Conservation (phyloP, 2,329 filamentous ascomycete genomes). For the Xylariales sp. region DNA sequence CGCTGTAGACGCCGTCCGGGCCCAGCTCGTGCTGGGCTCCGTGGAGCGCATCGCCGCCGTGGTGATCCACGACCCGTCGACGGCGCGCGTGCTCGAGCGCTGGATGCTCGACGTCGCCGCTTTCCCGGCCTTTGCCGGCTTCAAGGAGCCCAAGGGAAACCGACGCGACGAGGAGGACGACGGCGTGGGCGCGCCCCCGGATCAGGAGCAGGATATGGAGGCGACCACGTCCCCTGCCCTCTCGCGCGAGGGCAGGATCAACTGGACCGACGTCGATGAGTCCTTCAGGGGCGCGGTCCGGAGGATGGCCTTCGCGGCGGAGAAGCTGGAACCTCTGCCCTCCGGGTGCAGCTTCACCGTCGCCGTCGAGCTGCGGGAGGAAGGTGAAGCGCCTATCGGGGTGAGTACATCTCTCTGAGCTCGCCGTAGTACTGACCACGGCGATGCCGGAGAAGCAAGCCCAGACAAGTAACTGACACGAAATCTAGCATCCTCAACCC, state of each 20-base stretch:
- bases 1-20: constrained; percentile 67
- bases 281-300: constrained; percentile 65
- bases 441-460: neutral
- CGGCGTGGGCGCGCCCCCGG: constrained; percentile 1
- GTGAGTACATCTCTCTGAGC: constrained; percentile 32
- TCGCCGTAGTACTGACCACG: neutral
- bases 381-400: constrained; percentile 52
- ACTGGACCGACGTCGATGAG: constrained; percentile 63
- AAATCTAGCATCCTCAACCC: constrained; percentile 48
- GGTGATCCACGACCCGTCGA: constrained; percentile 34
- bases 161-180: constrained; percentile 21
- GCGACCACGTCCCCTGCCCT: constrained; percentile 7
- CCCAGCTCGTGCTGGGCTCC: constrained; percentile 59
- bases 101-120: constrained; percentile 56
- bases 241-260: constrained; percentile 24
- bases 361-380: constrained; percentile 67
- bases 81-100: constrained; percentile 47
- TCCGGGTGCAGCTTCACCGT: constrained; percentile 68
- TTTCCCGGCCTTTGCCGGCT: constrained; percentile 43
- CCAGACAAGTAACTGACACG: neutral
- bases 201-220: constrained; percentile 7
- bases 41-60: constrained; percentile 44
- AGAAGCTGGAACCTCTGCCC: constrained; percentile 54
- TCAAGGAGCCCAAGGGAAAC: constrained; percentile 20
- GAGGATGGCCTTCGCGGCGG: constrained; percentile 55